Evolutionary conservation across 441 rosid species (phyloP).

Genomic region (Pelargonium australe): DNA sequence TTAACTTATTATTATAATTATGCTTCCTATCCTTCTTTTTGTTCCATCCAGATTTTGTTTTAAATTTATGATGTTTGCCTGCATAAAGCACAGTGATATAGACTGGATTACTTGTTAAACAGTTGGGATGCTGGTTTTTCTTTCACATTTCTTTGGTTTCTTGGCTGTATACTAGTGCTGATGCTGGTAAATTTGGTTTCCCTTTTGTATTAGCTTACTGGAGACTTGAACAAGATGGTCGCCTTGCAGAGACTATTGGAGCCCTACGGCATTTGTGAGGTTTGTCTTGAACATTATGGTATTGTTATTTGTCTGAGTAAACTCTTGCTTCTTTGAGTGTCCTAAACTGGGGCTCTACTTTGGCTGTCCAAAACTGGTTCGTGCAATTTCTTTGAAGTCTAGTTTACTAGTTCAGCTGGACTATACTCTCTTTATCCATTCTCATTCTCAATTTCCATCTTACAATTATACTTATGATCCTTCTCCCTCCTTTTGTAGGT

Average conservation of each 20-base stretch:
- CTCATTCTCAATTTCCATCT: neutral
- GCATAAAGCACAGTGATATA: too few relatives aligned
- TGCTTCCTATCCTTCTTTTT: too few relatives aligned
- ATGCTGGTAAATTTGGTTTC: conserved; percentile 22
- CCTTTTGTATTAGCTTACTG: conserved; percentile 57
- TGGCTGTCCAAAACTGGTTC: neutral
- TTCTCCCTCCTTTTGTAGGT: conserved; percentile 37
- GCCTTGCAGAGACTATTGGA: conserved; percentile 88
- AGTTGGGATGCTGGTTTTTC: too few relatives aligned
- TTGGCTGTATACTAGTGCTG: conserved; percentile 8
- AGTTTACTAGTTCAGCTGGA: neutral
- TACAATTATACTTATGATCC: neutral
- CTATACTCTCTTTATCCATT: neutral
- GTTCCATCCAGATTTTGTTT: too few relatives aligned
- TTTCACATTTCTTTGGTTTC: neutral
- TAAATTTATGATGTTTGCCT: too few relatives aligned
- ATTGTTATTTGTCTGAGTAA: neutral
- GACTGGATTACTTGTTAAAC: too few relatives aligned
- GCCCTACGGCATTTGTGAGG: conserved; percentile 97
- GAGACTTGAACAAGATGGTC: conserved; percentile 93
- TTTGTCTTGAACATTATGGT: conserved; percentile 26
- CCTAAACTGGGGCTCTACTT: neutral
- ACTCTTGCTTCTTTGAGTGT: neutral
- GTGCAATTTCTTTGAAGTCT: neutral
- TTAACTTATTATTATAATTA: too few relatives aligned